A percentile compares a stretch with the other conserved stretches of the same genome.
phyloP scores from a whole-genome alignment of 148 eudicot genomes.

The Rhododendron molle region DNA sequence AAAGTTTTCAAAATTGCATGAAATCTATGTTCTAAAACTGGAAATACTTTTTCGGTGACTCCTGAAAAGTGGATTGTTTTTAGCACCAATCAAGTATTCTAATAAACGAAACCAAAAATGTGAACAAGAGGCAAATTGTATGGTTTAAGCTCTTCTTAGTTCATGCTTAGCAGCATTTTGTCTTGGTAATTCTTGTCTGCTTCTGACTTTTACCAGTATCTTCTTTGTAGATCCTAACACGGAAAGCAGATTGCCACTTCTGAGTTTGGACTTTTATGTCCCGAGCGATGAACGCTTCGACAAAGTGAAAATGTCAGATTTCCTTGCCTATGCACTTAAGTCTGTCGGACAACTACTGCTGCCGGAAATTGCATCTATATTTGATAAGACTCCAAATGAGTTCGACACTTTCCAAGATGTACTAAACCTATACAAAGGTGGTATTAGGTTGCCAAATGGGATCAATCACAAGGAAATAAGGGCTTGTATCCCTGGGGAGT shows the following conservation, averaged over 20 bases:
- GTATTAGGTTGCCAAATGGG: slow-evolving; percentile 40
- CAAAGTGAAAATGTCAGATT: slow-evolving; percentile 69
- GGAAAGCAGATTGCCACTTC: slow-evolving; percentile 53
- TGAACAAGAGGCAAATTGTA: background rate
- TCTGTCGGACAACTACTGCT: slow-evolving; percentile 55
- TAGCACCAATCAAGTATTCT: background rate
- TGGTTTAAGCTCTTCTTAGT: background rate
- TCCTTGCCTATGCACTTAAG: slow-evolving; percentile 65
- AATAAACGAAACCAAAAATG: background rate
- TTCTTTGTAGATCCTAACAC: slow-evolving; percentile 53
- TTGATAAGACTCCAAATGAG: slow-evolving; percentile 67
- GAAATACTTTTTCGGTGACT: background rate
- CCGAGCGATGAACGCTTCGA: slow-evolving; percentile 80
- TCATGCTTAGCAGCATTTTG: background rate
- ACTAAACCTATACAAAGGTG: slow-evolving; percentile 54
- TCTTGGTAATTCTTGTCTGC: background rate
- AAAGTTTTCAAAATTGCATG: background rate
- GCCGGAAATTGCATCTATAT: slow-evolving; percentile 45
- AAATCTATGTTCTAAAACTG: background rate
- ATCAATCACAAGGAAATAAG: slow-evolving; percentile 26
- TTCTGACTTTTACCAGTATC: background rate
- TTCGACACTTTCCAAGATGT: slow-evolving; percentile 72
- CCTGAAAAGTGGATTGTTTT: background rate
- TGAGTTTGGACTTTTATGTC: slow-evolving; percentile 71
- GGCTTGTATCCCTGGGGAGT: slow-evolving; percentile 57